Percentiles rank a stretch among this genome's conserved stretches.
These are phyloP conservation scores for Hanseniaspora uvarum DNA, from an alignment of 1,139 yeast genomes.

Conservation along the genomic window DNA sequence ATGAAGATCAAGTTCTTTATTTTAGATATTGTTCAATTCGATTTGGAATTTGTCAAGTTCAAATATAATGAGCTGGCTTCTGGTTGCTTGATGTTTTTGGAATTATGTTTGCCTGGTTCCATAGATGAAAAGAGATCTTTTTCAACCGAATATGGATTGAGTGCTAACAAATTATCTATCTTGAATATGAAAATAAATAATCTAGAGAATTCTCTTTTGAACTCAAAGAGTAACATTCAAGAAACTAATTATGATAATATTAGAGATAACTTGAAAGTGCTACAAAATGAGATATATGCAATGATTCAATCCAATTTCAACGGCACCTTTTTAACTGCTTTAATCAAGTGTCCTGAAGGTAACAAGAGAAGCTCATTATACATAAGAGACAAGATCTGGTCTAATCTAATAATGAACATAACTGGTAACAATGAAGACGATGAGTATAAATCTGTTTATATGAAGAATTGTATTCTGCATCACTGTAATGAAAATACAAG, in stretches of 20 bases:
- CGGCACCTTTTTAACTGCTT: slow-evolving; percentile 16
- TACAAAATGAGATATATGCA: slow-evolving; percentile 12
- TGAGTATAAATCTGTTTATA: slow-evolving; percentile 14
- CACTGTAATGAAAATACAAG: slow-evolving; percentile 15
- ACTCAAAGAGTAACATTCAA: background rate
- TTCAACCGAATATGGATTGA: slow-evolving; percentile 1
- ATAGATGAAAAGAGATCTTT: slow-evolving; percentile 9
- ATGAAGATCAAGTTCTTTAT: slow-evolving; percentile 16
- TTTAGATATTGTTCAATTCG: slow-evolving; percentile 15
- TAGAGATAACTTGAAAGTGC: slow-evolving; percentile 8
- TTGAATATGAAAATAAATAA: background rate
- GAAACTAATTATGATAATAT: slow-evolving; percentile 14
- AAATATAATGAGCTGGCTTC: slow-evolving; percentile 15
- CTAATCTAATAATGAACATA: slow-evolving; percentile 15
- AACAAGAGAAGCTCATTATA: slow-evolving; percentile 14
- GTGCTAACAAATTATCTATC: background rate
- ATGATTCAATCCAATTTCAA: slow-evolving; percentile 15
- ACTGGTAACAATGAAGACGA: slow-evolving; percentile 13
- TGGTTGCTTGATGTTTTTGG: slow-evolving; percentile 16
- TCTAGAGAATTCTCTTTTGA: background rate
- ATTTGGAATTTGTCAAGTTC: slow-evolving; percentile 14
- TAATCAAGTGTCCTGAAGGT: slow-evolving; percentile 16
- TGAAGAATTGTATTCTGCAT: slow-evolving; percentile 15
- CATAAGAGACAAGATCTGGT: slow-evolving; percentile 17
- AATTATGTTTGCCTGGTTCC: slow-evolving; percentile 16